Evolutionary conservation across 352 stramenopile species (phyloP).

Genomic region (Phytophthora hibernalis): DNA sequence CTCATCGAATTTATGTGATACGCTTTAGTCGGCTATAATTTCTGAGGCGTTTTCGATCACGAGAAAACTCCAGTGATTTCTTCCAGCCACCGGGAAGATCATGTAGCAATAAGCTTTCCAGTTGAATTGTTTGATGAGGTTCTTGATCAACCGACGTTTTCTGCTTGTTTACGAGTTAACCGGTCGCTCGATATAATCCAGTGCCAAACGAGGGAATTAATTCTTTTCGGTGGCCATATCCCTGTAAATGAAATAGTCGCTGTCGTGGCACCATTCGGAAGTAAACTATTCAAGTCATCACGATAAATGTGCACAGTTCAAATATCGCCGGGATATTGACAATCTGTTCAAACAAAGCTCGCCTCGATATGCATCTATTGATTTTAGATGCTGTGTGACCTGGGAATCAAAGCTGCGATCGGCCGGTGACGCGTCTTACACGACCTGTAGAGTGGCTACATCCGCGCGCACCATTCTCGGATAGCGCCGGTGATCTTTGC

Average conservation of each 20-base stretch:
- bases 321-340: background rate
- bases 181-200: background rate
- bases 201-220: background rate
- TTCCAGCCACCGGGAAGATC: background rate
- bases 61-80: too few relatives aligned
- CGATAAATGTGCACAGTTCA: background rate
- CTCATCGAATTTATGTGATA: conserved; percentile 12
- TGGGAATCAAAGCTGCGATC: background rate
- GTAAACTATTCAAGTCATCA: background rate
- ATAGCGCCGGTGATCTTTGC: background rate
- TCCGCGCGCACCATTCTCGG: background rate
- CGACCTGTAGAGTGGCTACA: background rate
- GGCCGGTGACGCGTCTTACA: background rate
- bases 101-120: background rate
- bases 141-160: background rate
- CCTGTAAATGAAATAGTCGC: conserved; percentile 2
- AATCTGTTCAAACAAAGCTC: background rate
- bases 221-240: background rate
- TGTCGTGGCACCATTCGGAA: background rate
- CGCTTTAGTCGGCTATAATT: background rate
- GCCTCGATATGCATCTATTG: too few relatives aligned
- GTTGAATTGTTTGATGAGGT: background rate
- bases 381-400: too few relatives aligned
- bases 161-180: background rate
- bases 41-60: background rate